These are phyloP conservation scores for Nakaseomyces uthaithaninus DNA, from an alignment of 1,139 yeast species.

Conservation along the genomic window DNA sequence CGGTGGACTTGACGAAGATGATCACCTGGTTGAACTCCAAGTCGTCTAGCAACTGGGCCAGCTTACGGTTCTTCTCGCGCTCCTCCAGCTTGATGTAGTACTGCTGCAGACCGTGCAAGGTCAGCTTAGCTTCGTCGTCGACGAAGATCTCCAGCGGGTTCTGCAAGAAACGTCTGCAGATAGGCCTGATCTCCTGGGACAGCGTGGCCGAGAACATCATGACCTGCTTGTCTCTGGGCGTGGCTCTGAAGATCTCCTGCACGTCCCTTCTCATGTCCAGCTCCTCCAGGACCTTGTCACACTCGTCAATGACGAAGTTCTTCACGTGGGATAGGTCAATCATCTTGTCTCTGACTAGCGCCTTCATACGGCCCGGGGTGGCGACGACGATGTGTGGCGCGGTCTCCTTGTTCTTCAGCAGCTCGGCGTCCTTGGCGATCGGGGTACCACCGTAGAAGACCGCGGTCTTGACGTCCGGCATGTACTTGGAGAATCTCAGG, in stretches of 20 bases:
- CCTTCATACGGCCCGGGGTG: constrained; percentile 96
- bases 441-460: constrained; percentile 97
- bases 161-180: constrained; percentile 97
- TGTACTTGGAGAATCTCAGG: constrained; percentile 93
- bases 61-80: constrained; percentile 86
- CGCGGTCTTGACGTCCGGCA: constrained; percentile 96
- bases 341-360: constrained; percentile 84
- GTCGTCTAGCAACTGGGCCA: constrained; percentile 86
- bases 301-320: constrained; percentile 94
- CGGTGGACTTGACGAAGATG: constrained; percentile 86
- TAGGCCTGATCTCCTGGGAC: constrained; percentile 89
- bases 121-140: constrained; percentile 95
- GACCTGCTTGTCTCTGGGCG: constrained; percentile 98
- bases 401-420: constrained; percentile 84
- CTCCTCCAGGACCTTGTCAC: constrained; percentile 93
- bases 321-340: constrained; percentile 83
- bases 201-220: constrained; percentile 99
- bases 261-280: constrained; percentile 97
- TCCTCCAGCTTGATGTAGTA: constrained; percentile 85
- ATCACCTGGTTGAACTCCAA: constrained; percentile 97
- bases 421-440: constrained; percentile 76
- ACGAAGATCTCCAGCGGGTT: constrained; percentile 95
- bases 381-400: constrained; percentile 97
- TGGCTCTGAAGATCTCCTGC: constrained; percentile 93
- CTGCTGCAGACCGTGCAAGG: constrained; percentile 97